Conservation (phyloP, 768 basidiomycete genomes). For the Pulveroboletus sp. region DNA sequence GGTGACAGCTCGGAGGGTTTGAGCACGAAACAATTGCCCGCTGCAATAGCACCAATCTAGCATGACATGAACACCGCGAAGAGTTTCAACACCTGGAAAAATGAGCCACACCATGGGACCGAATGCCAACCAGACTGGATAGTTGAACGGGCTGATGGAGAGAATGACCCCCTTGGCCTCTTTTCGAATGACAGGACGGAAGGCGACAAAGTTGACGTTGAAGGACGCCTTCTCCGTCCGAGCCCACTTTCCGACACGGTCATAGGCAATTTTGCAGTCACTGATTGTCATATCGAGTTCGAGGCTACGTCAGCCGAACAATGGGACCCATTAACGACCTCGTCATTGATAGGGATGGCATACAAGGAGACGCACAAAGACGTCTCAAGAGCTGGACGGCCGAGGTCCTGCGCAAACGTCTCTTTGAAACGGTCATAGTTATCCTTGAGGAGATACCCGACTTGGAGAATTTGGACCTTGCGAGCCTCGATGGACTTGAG, state of each 20-base stretch:
- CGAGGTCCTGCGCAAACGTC: conserved; percentile 57
- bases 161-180: conserved; percentile 74
- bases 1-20: conserved; percentile 76
- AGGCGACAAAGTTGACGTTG: conserved; percentile 48
- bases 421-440: conserved; percentile 57
- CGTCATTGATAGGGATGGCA: not conserved
- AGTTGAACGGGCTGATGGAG: conserved; percentile 73
- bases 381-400: conserved; percentile 56
- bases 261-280: conserved; percentile 53
- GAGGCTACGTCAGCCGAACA: conserved; percentile 37
- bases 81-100: not conserved
- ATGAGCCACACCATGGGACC: conserved; percentile 47
- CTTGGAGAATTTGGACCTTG: conserved; percentile 70
- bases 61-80: conserved; percentile 14
- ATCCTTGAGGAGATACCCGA: conserved; percentile 71
- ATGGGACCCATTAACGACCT: not conserved
- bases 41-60: conserved; percentile 66
- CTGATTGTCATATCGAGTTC: conserved; percentile 53
- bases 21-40: conserved; percentile 65
- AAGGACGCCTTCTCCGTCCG: conserved; percentile 57
- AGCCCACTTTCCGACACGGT: conserved; percentile 70
- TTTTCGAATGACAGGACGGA: conserved; percentile 63
- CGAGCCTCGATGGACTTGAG: conserved; percentile 61
- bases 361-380: conserved; percentile 41
- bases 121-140: conserved; percentile 57